Conservation (phyloP, 345 rosid genomes). For the Gossypium sturtianum region DNA sequence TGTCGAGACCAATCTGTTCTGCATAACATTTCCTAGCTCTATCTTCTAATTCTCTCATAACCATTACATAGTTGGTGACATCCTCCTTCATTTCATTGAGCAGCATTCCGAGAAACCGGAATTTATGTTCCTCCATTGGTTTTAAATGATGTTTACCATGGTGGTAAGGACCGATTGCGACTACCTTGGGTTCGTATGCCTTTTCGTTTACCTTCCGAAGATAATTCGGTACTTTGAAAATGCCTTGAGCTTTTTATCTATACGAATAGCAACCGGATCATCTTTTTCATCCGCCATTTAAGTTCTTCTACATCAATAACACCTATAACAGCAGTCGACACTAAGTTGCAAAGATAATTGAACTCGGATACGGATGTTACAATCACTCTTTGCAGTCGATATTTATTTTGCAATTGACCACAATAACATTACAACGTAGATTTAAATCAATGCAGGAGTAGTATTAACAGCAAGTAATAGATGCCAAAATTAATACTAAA, state of each 20-base stretch:
- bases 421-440: too few species aligned
- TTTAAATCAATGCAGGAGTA: too few species aligned
- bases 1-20: not conserved
- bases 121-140: constrained; percentile 18
- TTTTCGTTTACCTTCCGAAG: constrained; percentile 13
- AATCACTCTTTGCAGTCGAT: too few species aligned
- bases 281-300: not conserved
- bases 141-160: constrained; percentile 4
- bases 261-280: not conserved
- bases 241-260: not conserved
- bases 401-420: too few species aligned
- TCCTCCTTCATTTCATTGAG: not conserved
- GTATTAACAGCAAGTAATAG: too few species aligned
- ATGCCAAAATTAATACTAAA: too few species aligned
- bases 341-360: too few species aligned
- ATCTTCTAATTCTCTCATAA: constrained; percentile 14
- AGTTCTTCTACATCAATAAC: not conserved
- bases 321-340: too few species aligned
- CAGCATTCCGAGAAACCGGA: constrained; percentile 5
- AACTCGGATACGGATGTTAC: too few species aligned
- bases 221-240: constrained; percentile 13
- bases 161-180: constrained; percentile 25
- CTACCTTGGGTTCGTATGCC: constrained; percentile 21
- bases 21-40: constrained; percentile 19
- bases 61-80: not conserved